Evolutionary conservation across 768 basidiomycete genomes (phyloP), one percentile per base, ranked within the genome.

Genomic region (Phanerochaete sordida): DNA sequence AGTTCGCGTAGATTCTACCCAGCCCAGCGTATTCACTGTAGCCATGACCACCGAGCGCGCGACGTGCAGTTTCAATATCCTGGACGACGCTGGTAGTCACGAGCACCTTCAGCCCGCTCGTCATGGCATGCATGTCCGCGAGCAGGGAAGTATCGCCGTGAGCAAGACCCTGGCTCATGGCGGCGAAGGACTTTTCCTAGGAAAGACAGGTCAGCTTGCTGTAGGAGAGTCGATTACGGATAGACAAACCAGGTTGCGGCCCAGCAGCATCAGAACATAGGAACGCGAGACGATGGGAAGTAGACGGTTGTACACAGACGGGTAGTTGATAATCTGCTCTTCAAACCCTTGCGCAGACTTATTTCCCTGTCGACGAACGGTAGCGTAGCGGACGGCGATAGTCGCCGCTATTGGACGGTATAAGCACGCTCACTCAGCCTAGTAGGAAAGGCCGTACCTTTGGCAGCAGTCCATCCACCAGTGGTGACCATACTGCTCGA

Each of bases 1-100:
- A 83, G 68, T 87, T 83, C 3, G 84, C 85, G 62, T 88, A 89
- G 0, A 87, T 54, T 37, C 78, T 72, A 3, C 88, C 88, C 1
- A 91, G 76, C 2, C 88, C 89, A 0, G 86, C 76, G 63, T 85
- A 88, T 0, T 77, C 81, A 64, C 87, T 88, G 70, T 82, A 90
- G 0, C 90, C 90, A 70, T 92, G 90, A 3, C 90, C 90, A 53
- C 90, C 90, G 80, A 91, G 82, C 0, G 86, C 80, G 16, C 87
- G 80, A 8, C 88, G 81, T 2, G 87, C 85, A 6, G 76, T 79
- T 70, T 90, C 89, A 13, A 89, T 66, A 62, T 87, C 86, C 33
- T 78, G 77, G 1, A 84, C 78, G 4, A 77, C 74, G n/a, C 76
- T 69, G 0, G 79, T 77, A 0, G 82, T 79, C 3, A 80, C 82